phyloP scores from a whole-genome alignment of 2,329 filamentous ascomycete genomes.

The Fusarium sp. region DNA sequence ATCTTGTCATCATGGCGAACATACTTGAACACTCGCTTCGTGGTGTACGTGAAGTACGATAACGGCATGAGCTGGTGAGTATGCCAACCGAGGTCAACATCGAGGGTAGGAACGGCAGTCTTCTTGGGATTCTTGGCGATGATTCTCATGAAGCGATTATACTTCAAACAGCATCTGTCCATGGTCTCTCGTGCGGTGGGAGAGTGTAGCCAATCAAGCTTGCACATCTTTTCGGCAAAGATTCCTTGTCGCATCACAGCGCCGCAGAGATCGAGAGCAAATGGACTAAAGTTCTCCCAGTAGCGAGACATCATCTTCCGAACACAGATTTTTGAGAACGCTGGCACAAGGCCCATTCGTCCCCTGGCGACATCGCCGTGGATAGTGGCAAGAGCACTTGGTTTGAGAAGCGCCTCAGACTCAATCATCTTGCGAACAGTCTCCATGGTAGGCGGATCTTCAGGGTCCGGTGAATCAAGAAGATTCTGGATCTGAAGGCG shows the following conservation, averaged over 20 bases:
- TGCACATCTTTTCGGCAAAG: slow-evolving; percentile 79
- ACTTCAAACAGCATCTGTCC: slow-evolving; percentile 72
- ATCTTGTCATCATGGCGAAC: slow-evolving; percentile 90
- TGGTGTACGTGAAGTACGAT: slow-evolving; percentile 71
- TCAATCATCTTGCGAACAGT: slow-evolving; percentile 62
- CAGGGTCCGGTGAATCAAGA: slow-evolving; percentile 42
- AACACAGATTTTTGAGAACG: slow-evolving; percentile 57
- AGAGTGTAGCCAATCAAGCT: slow-evolving; percentile 82
- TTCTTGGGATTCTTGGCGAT: slow-evolving; percentile 61
- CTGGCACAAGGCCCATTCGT: not conserved
- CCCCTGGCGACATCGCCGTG: slow-evolving; percentile 24
- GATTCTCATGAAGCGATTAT: slow-evolving; percentile 71
- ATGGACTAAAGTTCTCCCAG: slow-evolving; percentile 74
- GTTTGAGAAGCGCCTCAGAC: slow-evolving; percentile 57
- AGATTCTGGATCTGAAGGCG: slow-evolving; percentile 56
- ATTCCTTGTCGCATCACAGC: slow-evolving; percentile 74
- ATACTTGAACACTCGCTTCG: slow-evolving; percentile 63
- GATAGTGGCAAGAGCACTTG: slow-evolving; percentile 20
- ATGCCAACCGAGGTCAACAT: slow-evolving; percentile 83
- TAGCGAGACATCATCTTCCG: slow-evolving; percentile 78
- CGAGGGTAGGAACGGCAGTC: slow-evolving; percentile 76
- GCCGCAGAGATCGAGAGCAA: slow-evolving; percentile 73
- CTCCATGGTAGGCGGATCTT: slow-evolving; percentile 58
- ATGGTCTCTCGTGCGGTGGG: slow-evolving; percentile 73
- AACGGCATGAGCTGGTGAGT: slow-evolving; percentile 79